phyloP scores from a whole-genome alignment of 257 asterid species.

The Ehretia macrophylla region DNA sequence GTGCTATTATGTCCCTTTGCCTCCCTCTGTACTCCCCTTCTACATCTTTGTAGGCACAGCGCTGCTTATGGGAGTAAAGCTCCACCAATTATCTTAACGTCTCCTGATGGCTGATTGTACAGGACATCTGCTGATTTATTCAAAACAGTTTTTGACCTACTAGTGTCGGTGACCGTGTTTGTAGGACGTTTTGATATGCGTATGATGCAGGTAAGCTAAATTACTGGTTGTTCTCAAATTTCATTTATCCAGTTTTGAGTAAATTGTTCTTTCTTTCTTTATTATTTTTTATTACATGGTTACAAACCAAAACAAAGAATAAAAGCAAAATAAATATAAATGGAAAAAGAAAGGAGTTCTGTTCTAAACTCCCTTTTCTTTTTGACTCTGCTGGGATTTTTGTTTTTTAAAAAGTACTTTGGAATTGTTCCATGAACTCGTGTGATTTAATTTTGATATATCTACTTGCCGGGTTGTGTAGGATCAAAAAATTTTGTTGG shows the following conservation, averaged over 20 bases:
- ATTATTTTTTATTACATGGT: no score
- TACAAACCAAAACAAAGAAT: no score
- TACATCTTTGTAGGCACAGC: not conserved
- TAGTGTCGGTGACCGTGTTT: conserved; percentile 93
- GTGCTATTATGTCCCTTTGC: conserved; percentile 2
- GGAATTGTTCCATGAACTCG: no score
- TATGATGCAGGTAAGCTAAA: conserved; percentile 82
- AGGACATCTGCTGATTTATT: conserved; percentile 98
- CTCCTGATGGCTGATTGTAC: conserved; percentile 27
- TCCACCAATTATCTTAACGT: conserved; percentile 1
- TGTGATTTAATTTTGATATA: no score
- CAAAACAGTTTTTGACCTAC: conserved; percentile 93
- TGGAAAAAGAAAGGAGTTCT: no score
- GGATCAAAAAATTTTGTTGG: no score
- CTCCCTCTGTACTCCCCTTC: not conserved
- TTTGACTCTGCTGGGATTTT: no score
- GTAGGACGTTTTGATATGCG: conserved; percentile 99
- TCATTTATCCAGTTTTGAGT: not conserved
- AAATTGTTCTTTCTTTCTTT: not conserved
- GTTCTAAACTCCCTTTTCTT: no score
- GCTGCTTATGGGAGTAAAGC: not conserved
- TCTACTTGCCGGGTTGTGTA: no score
- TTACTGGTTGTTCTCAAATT: not conserved
- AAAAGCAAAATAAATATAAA: no score
- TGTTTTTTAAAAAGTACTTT: no score